Evolutionary conservation across 192 early-diverging fungal species (phyloP).

Genomic region (Coemansia reversa): DNA sequence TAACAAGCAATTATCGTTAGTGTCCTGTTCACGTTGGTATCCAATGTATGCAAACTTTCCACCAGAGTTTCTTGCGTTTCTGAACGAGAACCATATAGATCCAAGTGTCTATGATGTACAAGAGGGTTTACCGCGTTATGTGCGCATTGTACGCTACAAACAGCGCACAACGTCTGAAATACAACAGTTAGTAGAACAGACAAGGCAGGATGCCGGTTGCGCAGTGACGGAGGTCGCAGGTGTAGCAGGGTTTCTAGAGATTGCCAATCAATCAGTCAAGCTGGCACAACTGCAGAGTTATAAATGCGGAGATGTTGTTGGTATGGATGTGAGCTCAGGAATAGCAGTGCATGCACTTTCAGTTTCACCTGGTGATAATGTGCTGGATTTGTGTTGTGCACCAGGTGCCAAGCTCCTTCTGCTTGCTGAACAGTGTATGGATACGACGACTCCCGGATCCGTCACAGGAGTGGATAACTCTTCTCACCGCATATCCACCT

Average conservation of each 20-base stretch:
- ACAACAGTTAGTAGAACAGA: constrained; percentile 31
- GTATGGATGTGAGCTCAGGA: constrained; percentile 84
- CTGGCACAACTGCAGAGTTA: constrained; percentile 58
- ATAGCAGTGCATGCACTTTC: constrained; percentile 79
- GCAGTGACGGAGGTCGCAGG: constrained; percentile 50
- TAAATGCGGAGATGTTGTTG: constrained; percentile 54
- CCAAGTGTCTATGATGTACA: constrained; percentile 60
- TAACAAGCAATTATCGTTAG: neutral
- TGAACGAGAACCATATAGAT: constrained; percentile 70
- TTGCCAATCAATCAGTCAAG: constrained; percentile 44
- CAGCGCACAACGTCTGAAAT: constrained; percentile 40
- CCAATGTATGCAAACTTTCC: constrained; percentile 48
- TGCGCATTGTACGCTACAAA: constrained; percentile 57
- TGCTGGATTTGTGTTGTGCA: constrained; percentile 87
- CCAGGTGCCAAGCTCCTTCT: constrained; percentile 88
- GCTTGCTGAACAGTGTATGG: constrained; percentile 70
- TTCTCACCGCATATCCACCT: constrained; percentile 67
- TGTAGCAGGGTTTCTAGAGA: constrained; percentile 62
- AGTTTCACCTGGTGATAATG: constrained; percentile 72
- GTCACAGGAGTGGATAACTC: constrained; percentile 93
- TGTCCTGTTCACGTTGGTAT: no score
- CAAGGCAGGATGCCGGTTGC: constrained; percentile 51
- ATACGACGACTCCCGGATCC: constrained; percentile 55
- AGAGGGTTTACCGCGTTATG: constrained; percentile 68
- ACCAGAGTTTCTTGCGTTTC: constrained; percentile 64